Evolutionary conservation across 2,329 filamentous ascomycete genomes (phyloP), one percentile per base, ranked within the genome.

Genomic region (Fonsecaea monophora): DNA sequence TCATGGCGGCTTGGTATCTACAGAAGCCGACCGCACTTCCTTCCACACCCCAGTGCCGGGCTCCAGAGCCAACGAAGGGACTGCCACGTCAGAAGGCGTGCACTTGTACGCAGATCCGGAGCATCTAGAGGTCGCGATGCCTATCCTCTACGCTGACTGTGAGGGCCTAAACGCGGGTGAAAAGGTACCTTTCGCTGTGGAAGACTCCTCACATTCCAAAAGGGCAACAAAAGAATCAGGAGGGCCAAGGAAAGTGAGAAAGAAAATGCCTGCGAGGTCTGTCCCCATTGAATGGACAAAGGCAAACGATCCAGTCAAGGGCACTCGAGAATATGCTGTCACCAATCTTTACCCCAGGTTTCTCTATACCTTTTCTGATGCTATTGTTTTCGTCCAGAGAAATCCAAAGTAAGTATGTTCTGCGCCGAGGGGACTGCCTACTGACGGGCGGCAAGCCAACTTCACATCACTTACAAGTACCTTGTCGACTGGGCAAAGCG

Each of bases 51-150:
- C 83, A 1, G 79, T 85, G 3, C 80, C 82, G 3, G 83, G 82
- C 2, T 79, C 78, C 32, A 62, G n/a, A 15, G 76, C 77, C 18
- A 76, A 78, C 32, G 73, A 75, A 38, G 73, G 78, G 40, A 72
- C 82, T 5, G 81, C 83, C 1, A 85, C 83, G 3, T 83, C 82
- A 4, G 82, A 78, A 8, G 83, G 84, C 70, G 82, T 85, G 1
- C 83, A 86, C 72, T 74, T 86, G 3, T 86, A 86, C 66, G 76
- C 77, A 1, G 84, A 86, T 67, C 83, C 83, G 1, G 73, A 76
- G 0, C 82, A 80, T 2, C 74, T 78, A 32, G 69, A 73, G 13
- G 75, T 76, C 10, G 74, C 75, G 4, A 70, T 77, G 7, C 83
- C 83, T 0, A 76, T 85, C 21, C 75, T 86, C 3, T 81, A 81